A percentile compares a stretch with the other conserved stretches of the same genome.
These are phyloP conservation scores for sunflower (Helianthus annuus) DNA, from an alignment of 129 eudicot species.

Conservation along the genomic window HanXRQr2.0-SUNRISE NC_035445.2:173089677-173090176, in stretches of 20 bases:
- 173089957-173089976: slow-evolving; percentile 42
- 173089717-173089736: slow-evolving; percentile 60
- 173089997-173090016: slow-evolving; percentile 7
- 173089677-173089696: slow-evolving; percentile 2
- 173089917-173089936: slow-evolving; percentile 48
- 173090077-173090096: neutral
- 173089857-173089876: slow-evolving; percentile 13
- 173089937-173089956: slow-evolving; percentile 47
- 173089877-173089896: slow-evolving; percentile 47
- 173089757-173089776: slow-evolving; percentile 88
- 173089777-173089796: slow-evolving; percentile 39
- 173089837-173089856: no score
- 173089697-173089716: slow-evolving; percentile 47
- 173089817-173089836: slow-evolving; percentile 24
- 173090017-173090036: neutral
- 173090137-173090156: no score
- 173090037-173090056: no score
- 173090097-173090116: no score
- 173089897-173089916: slow-evolving; percentile 30
- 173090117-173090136: no score
- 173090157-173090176: no score
- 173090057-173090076: neutral
- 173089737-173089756: slow-evolving; percentile 53
- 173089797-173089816: slow-evolving; percentile 12
- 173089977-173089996: slow-evolving; percentile 23